Conservation (phyloP, 192 early-diverging fungal species). For the Coemansia sp. region DNA sequence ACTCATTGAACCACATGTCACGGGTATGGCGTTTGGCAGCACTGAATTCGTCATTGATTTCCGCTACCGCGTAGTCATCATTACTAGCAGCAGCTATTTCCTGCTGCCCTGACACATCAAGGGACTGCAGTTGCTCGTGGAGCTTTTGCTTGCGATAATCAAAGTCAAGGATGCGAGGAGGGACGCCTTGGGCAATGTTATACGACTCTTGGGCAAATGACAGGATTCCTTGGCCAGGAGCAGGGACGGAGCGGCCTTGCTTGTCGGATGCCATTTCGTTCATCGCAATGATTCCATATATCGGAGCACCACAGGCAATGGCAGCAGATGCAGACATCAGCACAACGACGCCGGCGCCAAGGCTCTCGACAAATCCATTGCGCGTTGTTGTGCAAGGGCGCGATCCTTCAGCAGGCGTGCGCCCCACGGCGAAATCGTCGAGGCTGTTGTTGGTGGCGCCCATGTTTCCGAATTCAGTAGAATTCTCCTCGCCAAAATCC, state of each 20-base stretch:
- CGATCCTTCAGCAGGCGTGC: conserved; percentile 85
- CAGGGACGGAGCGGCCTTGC: too few relatives aligned
- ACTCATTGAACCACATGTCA: too few relatives aligned
- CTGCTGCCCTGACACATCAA: not conserved
- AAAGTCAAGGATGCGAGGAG: too few relatives aligned
- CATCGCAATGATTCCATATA: conserved; percentile 85
- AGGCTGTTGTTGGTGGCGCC: conserved; percentile 86
- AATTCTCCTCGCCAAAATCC: conserved; percentile 83
- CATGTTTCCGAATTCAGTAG: conserved; percentile 92
- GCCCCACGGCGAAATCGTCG: conserved; percentile 82
- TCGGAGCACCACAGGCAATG: conserved; percentile 90
- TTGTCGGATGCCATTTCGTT: too few relatives aligned
- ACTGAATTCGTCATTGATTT: too few relatives aligned
- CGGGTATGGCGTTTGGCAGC: too few relatives aligned
- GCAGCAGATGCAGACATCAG: conserved; percentile 92
- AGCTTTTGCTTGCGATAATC: not conserved
- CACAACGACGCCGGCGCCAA: conserved; percentile 84
- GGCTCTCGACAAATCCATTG: conserved; percentile 89
- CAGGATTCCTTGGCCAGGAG: too few relatives aligned
- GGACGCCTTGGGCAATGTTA: too few relatives aligned
- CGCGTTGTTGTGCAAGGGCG: conserved; percentile 86
- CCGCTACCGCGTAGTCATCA: too few relatives aligned
- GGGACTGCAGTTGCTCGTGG: not conserved
- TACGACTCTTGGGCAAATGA: too few relatives aligned
- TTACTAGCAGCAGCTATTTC: too few relatives aligned